phyloP scores from a whole-genome alignment of 2,329 filamentous ascomycete genomes.

The Sphaerulina vaccinii region DNA sequence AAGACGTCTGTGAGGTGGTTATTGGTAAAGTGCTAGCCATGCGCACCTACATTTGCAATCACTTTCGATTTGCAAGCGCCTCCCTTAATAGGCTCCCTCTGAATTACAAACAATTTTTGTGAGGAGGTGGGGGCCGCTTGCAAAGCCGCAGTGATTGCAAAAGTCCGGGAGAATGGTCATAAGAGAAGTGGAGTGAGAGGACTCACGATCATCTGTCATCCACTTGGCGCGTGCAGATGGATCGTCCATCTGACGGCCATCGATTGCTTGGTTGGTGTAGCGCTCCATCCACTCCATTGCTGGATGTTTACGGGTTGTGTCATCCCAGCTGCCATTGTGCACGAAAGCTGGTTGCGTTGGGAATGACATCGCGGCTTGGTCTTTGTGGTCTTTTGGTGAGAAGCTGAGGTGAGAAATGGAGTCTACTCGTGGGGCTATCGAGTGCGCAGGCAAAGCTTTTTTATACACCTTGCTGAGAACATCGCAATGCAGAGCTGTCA shows the following conservation, averaged over 20 bases:
- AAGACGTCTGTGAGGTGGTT: not conserved
- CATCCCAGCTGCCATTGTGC: constrained; percentile 24
- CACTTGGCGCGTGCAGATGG: constrained; percentile 3
- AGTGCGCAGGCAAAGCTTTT: not conserved
- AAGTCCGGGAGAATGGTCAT: too few species aligned
- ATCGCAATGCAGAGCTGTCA: not conserved
- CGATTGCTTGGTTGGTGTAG: constrained; percentile 27
- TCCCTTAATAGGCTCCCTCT: too few species aligned
- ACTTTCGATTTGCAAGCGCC: too few species aligned
- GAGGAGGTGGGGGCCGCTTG: too few species aligned
- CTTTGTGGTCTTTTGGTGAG: not conserved
- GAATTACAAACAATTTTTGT: too few species aligned
- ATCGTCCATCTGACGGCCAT: constrained; percentile 3
- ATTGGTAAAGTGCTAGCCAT: constrained; percentile 6
- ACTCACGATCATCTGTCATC: constrained; percentile 10
- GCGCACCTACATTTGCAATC: too few species aligned
- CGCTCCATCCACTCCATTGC: constrained; percentile 31
- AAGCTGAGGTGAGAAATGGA: not conserved
- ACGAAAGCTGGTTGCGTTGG: constrained; percentile 27
- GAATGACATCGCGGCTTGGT: constrained; percentile 12
- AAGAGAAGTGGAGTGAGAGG: too few species aligned
- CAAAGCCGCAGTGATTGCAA: too few species aligned
- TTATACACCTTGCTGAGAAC: not conserved
- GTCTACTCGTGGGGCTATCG: not conserved
- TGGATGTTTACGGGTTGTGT: constrained; percentile 27